Percentiles rank a stretch among this genome's conserved stretches.
These are phyloP conservation scores for Barbatosphaeria neglecta DNA, from an alignment of 495 filamentous ascomycete species.

Conservation along the genomic window DNA sequence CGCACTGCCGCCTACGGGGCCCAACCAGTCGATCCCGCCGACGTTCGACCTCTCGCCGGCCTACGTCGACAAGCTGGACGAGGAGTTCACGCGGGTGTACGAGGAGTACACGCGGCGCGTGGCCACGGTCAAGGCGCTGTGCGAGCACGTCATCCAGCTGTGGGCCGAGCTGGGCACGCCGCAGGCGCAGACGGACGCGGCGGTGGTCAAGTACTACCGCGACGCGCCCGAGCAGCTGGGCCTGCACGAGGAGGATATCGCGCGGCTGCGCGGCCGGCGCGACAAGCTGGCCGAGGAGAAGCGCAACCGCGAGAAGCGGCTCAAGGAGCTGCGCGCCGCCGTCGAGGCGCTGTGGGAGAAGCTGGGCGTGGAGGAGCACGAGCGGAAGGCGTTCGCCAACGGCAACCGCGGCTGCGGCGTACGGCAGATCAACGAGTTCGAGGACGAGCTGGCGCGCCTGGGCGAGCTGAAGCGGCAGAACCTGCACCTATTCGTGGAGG, in stretches of 20 bases:
- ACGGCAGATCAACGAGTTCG: conserved; percentile 83
- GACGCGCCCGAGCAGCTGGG: conserved; percentile 89
- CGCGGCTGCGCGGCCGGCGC: conserved; percentile 54
- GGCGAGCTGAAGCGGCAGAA: conserved; percentile 93
- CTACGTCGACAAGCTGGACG: conserved; percentile 80
- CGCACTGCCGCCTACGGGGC: conserved; percentile 65
- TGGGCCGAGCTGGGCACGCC: conserved; percentile 94
- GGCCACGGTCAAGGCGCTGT: conserved; percentile 56
- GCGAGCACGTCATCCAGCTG: conserved; percentile 79
- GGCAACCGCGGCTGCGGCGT: conserved; percentile 64
- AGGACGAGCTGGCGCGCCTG: conserved; percentile 73
- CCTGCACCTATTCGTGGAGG: conserved; percentile 87
- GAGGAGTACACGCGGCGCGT: conserved; percentile 84
- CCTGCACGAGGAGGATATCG: conserved; percentile 74
- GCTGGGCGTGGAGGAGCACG: conserved; percentile 67
- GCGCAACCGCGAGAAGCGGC: conserved; percentile 65
- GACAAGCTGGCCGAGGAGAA: conserved; percentile 93
- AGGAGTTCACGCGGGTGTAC: conserved; percentile 85
- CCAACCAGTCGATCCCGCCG: conserved; percentile 61
- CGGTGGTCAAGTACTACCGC: conserved; percentile 77
- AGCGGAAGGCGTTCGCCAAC: conserved; percentile 72
- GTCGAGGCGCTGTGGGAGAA: conserved; percentile 84
- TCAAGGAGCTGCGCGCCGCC: conserved; percentile 60
- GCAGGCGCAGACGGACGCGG: conserved; percentile 78
- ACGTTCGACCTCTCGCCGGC: conserved; percentile 78